Evolutionary conservation across 2,329 filamentous ascomycete species (phyloP), one percentile per base, ranked within the genome.

Genomic region (Xylaria sp.): DNA sequence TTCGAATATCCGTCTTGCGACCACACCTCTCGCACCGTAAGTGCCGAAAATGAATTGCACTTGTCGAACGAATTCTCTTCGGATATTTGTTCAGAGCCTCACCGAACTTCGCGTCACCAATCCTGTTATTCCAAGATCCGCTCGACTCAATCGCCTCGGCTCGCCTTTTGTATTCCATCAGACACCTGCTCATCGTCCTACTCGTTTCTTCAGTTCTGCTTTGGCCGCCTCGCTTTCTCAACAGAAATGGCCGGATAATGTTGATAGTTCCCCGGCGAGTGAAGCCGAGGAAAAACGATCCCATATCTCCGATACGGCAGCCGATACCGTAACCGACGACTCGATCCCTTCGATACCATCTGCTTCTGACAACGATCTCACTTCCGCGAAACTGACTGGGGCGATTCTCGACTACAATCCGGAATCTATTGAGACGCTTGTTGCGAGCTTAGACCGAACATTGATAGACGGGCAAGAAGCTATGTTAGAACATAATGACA

Each of bases 31-130:
- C 36, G n/a, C 54, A 11, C 61, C 54, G 12, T 19, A n/a, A 53
- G n/a, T 12, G 11, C 61, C 11, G 9, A 75, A 69, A 56, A 87
- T 87, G 85, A 80, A 75, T 69, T 87, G 85, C 74, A 76, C 81
- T 24, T 88, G 85, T 69, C 82, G 83, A 66, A 79, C 78, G 6
- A 78, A 79, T 34, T 80, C 85, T 8, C 75, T 85, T 72, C 78
- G 80, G 62, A 79, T 83, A n/a, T 87, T 88, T 67, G 75, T 86
- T 12, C 82, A 81, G 68, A 84, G 80, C 34, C 77, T 87, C 11
- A 76, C 76, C 2, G 74, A 72, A 57, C 48, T 78, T 11, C 74
- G 72, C 50, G 12, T 78, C 8, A 67, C 75, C 48, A 48, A 72
- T 64, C 64, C 71, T 32, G 42, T 57, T 27, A 56, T 68, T 36